Conservation (phyloP, 768 basidiomycete genomes). For the Tremella yokohamensis region DNA sequence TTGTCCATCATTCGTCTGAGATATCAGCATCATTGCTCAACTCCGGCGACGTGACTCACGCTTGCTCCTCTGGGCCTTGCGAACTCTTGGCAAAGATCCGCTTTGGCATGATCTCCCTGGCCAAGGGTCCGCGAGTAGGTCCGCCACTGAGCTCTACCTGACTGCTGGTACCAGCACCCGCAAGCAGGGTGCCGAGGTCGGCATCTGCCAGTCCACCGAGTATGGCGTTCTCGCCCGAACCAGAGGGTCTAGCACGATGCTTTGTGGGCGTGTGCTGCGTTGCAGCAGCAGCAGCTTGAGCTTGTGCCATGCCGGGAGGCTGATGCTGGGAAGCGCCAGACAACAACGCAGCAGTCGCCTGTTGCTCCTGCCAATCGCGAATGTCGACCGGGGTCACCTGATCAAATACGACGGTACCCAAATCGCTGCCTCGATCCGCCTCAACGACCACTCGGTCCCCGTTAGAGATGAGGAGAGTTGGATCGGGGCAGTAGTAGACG, state of each 20-base stretch:
- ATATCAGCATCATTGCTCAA: background rate
- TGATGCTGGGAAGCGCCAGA: conserved; percentile 44
- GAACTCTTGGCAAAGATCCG: conserved; percentile 84
- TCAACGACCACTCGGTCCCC: conserved; percentile 96
- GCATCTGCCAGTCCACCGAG: conserved; percentile 22
- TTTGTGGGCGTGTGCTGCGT: background rate
- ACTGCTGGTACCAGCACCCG: conserved; percentile 35
- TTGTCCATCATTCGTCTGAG: conserved; percentile 71
- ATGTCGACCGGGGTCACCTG: conserved; percentile 85
- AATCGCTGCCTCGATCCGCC: conserved; percentile 87
- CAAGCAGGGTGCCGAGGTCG: conserved; percentile 29
- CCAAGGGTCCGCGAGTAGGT: conserved; percentile 52
- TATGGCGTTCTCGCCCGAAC: background rate
- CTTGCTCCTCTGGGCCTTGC: conserved; percentile 67
- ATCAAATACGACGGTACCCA: conserved; percentile 82
- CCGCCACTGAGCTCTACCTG: conserved; percentile 23
- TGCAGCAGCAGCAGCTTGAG: background rate
- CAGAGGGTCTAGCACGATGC: background rate
- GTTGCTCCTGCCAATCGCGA: conserved; percentile 80
- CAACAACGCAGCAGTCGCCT: conserved; percentile 57
- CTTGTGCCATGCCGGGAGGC: conserved; percentile 36
- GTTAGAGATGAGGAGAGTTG: conserved; percentile 62
- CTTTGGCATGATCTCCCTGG: conserved; percentile 96
- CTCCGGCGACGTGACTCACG: conserved; percentile 56
- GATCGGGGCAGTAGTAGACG: conserved; percentile 82